These are phyloP conservation scores for Brassica balearica DNA, from an alignment of 441 rosid species.

Conservation along the genomic window DNA sequence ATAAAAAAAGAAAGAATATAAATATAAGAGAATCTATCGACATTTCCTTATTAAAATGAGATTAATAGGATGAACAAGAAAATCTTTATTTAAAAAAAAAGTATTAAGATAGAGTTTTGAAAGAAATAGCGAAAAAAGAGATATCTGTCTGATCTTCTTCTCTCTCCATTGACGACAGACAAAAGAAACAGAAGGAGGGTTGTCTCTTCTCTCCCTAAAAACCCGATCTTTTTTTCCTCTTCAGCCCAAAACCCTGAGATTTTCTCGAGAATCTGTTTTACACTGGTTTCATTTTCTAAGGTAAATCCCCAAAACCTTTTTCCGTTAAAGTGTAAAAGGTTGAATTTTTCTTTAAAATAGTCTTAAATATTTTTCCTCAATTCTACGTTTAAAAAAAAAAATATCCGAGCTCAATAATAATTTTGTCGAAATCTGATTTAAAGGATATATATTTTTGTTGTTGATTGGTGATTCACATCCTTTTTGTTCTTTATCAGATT, in stretches of 20 bases:
- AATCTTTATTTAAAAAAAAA: slow-evolving; percentile 14
- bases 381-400: background rate
- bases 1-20: background rate
- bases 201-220: background rate
- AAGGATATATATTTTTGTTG: slow-evolving; percentile 27
- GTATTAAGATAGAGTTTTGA: slow-evolving; percentile 26
- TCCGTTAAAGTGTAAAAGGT: slow-evolving; percentile 24
- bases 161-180: slow-evolving; percentile 31
- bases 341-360: background rate
- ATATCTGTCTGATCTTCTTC: slow-evolving; percentile 20
- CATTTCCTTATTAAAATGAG: slow-evolving; percentile 31
- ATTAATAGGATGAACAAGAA: slow-evolving; percentile 8
- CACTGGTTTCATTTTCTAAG: slow-evolving; percentile 26
- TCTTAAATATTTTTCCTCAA: slow-evolving; percentile 25
- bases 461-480: slow-evolving; percentile 25
- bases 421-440: slow-evolving; percentile 6
- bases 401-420: slow-evolving; percentile 10
- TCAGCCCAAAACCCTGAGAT: slow-evolving; percentile 44
- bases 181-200: slow-evolving; percentile 1
- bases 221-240: background rate
- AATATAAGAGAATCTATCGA: slow-evolving; percentile 19
- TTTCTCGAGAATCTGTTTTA: slow-evolving; percentile 14
- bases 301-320: background rate
- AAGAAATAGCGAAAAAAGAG: slow-evolving; percentile 33
- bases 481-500: slow-evolving; percentile 12